Conservation (phyloP, 768 basidiomycete genomes). For the Leucosporidium scottii region DNA sequence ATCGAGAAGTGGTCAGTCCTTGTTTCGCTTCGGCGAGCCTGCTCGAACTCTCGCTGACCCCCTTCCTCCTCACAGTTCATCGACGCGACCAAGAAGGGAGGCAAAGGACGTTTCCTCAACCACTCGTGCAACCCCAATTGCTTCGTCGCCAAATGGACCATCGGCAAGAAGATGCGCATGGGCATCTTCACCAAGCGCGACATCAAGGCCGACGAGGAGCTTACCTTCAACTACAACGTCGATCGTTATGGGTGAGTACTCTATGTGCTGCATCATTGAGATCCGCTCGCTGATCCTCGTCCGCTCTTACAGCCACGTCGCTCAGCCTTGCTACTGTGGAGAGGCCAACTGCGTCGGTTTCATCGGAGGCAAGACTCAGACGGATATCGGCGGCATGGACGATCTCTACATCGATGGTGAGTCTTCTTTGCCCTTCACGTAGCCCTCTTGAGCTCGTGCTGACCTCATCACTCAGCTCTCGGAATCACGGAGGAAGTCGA, state of each 20-base stretch:
- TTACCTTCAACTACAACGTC: conserved; percentile 99
- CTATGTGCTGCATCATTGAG: background rate
- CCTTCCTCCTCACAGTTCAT: conserved; percentile 59
- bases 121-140: conserved; percentile 97
- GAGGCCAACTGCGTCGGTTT: conserved; percentile 91
- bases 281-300: background rate
- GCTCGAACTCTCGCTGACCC: background rate
- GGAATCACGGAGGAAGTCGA: conserved; percentile 91
- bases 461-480: conserved; percentile 54
- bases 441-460: background rate
- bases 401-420: conserved; percentile 56
- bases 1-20: conserved; percentile 82
- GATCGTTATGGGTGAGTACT: conserved; percentile 86
- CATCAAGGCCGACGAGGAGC: conserved; percentile 71
- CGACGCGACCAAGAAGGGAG: conserved; percentile 94
- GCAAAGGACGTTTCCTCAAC: conserved; percentile 94
- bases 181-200: conserved; percentile 64
- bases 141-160: conserved; percentile 96
- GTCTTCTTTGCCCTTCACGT: background rate
- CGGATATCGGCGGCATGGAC: conserved; percentile 88
- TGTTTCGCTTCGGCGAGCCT: background rate
- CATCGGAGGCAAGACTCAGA: conserved; percentile 97
- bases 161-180: conserved; percentile 84
- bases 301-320: conserved; percentile 61
- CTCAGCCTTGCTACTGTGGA: conserved; percentile 90